Base-by-base conservation (phyloP, 306 rosid species). In the Carpinus viminea region DNA sequence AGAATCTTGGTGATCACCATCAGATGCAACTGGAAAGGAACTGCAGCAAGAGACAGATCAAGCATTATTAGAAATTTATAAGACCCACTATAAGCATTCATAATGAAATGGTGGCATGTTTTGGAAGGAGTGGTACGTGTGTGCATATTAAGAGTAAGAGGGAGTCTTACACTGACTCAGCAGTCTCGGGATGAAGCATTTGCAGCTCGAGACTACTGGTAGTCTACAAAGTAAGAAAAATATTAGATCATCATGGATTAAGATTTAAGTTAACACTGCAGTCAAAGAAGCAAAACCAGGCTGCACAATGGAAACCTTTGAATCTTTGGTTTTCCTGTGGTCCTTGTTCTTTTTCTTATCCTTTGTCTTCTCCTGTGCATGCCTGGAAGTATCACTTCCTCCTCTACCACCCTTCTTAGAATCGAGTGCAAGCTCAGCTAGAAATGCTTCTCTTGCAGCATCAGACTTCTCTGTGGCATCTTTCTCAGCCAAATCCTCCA, bases 361-460 rank as follows among this genome's bases (percentile, higher is more conserved):
- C 87, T 91, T 96, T 41, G 85, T 70, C 76, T 93, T 96, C 81
- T 96, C 98, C 65, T 84, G 90, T 55, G 81, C 55, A 74, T 88
- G 92, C 80, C 84, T 90, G 7, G 83, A 61, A 84, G 64, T 86
- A 84, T 90, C 97, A 76, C 69, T 93, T 69, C 91, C 97, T 87
- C 96, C 93, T 83, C 76, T 91, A 75, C 80, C 74, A 82, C 73
- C 82, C 88, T 91, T 93, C 85, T 88, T 89, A 74, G 98, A 86
- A 87, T 96, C 97, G 61, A 86, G 96, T 61, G 89, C 99, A 85
- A 96, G 96, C 86, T 96, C 99, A 2, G 98, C 99, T 87, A 96
- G 87, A 83, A 96, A 86, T 48, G 98, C 98, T 84, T 96, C 98
- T 73, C 99, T 85, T 20, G 92, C 93, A 57, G 97, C 99, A 84